These are phyloP conservation scores for Raddia guianensis DNA, from an alignment of 176 grass and related monocot genomes.

Conservation along the genomic window DNA sequence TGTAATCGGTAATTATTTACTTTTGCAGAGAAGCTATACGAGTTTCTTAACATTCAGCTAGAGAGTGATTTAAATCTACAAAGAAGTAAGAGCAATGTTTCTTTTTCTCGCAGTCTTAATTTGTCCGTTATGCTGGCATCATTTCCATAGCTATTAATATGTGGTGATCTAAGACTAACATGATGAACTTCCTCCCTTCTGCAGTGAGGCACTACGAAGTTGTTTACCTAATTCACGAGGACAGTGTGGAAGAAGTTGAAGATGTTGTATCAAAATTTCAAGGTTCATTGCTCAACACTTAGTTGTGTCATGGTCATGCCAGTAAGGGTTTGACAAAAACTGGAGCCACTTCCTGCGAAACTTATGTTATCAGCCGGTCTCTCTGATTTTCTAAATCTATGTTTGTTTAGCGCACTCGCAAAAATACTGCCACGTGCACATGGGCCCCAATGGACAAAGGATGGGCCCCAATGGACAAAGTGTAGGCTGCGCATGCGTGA, in stretches of 20 bases:
- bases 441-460: too few species aligned
- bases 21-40: slow-evolving; percentile 80
- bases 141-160: slow-evolving; percentile 24
- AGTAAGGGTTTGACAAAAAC: neutral
- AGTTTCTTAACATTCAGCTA: slow-evolving; percentile 78
- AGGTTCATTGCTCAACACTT: slow-evolving; percentile 55
- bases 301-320: neutral
- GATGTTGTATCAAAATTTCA: slow-evolving; percentile 79
- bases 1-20: slow-evolving; percentile 6
- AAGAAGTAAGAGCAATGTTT: slow-evolving; percentile 60
- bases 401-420: neutral
- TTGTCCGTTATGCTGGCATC: neutral
- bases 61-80: slow-evolving; percentile 90
- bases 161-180: slow-evolving; percentile 11
- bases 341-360: neutral
- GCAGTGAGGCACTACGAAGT: slow-evolving; percentile 94
- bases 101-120: neutral
- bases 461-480: too few species aligned
- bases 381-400: slow-evolving; percentile 12
- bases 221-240: slow-evolving; percentile 91
- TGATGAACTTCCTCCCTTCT: slow-evolving; percentile 16
- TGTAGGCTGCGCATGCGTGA: too few species aligned
- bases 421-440: too few species aligned
- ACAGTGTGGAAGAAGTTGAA: slow-evolving; percentile 74
- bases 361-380: neutral